These are phyloP conservation scores for Suillus weaverae DNA, from an alignment of 768 basidiomycete genomes.

Conservation along the genomic window DNA sequence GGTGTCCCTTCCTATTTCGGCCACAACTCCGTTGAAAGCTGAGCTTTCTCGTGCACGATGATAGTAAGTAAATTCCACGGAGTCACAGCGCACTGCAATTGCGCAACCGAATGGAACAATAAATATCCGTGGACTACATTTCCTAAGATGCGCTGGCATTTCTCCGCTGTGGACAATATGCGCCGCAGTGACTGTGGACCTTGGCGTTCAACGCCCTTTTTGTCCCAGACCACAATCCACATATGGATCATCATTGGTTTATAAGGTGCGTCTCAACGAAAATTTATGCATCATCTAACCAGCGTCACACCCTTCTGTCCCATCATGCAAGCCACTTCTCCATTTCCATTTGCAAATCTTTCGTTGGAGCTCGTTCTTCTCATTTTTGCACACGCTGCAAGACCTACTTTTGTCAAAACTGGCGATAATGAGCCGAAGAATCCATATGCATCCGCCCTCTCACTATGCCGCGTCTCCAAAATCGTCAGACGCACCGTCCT, in stretches of 20 bases:
- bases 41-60: constrained; percentile 1
- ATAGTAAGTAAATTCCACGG: not conserved
- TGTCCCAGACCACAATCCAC: not conserved
- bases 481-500: constrained; percentile 35
- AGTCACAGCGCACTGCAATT: not conserved
- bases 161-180: not conserved
- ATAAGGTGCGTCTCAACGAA: not conserved
- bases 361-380: constrained; percentile 38
- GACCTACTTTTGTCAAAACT: constrained; percentile 19
- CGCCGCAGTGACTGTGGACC: not conserved
- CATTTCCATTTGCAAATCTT: constrained; percentile 26
- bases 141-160: not conserved
- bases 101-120: not conserved
- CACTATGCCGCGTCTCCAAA: constrained; percentile 37
- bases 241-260: not conserved
- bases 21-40: constrained; percentile 10
- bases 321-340: not conserved
- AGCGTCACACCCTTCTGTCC: not conserved
- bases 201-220: not conserved
- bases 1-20: not conserved
- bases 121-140: not conserved
- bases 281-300: not conserved
- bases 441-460: constrained; percentile 26
- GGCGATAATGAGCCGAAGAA: not conserved
- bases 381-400: constrained; percentile 34